Percentiles rank a stretch among this genome's conserved stretches.
Evolutionary conservation across 1,284 basidiomycete genomes (phyloP).

Genomic region (Omphalotus olearius): DNA sequence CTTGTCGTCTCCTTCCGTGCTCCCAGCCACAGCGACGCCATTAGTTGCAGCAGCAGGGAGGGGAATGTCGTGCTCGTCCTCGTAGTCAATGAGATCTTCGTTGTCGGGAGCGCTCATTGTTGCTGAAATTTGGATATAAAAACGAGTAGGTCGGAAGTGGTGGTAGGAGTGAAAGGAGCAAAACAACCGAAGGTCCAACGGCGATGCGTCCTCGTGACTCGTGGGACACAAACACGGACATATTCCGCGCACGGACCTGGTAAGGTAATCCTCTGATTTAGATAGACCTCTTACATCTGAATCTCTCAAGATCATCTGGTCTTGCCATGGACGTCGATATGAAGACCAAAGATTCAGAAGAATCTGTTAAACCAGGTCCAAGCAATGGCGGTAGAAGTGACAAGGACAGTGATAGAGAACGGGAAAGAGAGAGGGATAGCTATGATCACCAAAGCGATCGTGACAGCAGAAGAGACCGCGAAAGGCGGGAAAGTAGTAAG

Average conservation of each 20-base stretch:
- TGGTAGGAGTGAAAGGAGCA: constrained; percentile 27
- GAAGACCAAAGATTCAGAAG: constrained; percentile 33
- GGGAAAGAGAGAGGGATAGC: constrained; percentile 29
- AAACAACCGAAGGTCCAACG: no score
- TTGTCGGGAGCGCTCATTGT: constrained; percentile 75
- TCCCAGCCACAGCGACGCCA: constrained; percentile 47
- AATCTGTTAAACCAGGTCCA: no score
- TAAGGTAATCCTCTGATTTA: no score
- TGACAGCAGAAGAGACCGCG: constrained; percentile 40
- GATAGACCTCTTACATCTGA: not conserved
- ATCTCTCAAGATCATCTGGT: not conserved
- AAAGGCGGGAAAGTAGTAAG: constrained; percentile 43
- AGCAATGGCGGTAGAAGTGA: constrained; percentile 20
- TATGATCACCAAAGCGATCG: constrained; percentile 26
- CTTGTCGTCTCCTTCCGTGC: constrained; percentile 68
- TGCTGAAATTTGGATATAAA: constrained; percentile 20
- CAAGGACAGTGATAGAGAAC: constrained; percentile 10
- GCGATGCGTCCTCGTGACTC: no score
- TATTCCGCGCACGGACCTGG: not conserved
- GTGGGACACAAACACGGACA: no score
- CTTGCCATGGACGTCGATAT: constrained; percentile 69
- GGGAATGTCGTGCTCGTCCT: constrained; percentile 87
- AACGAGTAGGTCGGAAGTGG: constrained; percentile 25
- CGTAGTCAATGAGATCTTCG: constrained; percentile 90
- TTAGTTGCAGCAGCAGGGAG: constrained; percentile 46